phyloP scores from a whole-genome alignment of 2,329 filamentous ascomycete genomes.

The Colletotrichum sp. region DNA sequence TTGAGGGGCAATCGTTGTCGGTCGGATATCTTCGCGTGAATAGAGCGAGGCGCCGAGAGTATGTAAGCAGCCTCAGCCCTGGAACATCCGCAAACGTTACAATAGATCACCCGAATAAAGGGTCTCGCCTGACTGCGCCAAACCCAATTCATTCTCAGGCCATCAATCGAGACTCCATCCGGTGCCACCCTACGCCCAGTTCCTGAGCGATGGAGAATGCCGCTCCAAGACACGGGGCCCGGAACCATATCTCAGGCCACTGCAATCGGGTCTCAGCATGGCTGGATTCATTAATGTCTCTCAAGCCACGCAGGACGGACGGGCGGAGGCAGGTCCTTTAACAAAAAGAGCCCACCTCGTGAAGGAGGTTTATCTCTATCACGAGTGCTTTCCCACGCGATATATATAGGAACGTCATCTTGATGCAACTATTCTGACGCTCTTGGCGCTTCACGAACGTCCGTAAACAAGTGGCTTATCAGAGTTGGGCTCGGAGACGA shows the following conservation, averaged over 20 bases:
- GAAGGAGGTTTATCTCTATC: neutral
- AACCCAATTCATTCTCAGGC: neutral
- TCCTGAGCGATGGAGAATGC: neutral
- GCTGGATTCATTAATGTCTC: neutral
- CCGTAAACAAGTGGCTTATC: neutral
- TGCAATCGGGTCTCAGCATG: neutral
- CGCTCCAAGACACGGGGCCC: neutral
- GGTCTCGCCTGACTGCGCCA: neutral
- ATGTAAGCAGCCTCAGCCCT: neutral
- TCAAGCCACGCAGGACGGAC: neutral
- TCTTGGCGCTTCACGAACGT: neutral
- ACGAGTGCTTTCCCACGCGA: neutral
- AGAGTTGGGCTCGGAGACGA: neutral
- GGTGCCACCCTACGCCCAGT: neutral
- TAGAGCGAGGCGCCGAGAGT: neutral
- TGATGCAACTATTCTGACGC: neutral
- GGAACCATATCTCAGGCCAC: neutral
- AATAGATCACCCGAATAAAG: neutral
- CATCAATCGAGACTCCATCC: neutral
- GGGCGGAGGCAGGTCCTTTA: neutral
- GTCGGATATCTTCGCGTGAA: neutral
- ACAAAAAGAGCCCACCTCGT: neutral
- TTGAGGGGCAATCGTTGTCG: neutral
- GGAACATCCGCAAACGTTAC: neutral
- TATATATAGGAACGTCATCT: neutral